phyloP scores from a whole-genome alignment of 2,329 filamentous ascomycete genomes.

The Cryphonectria naterciae region DNA sequence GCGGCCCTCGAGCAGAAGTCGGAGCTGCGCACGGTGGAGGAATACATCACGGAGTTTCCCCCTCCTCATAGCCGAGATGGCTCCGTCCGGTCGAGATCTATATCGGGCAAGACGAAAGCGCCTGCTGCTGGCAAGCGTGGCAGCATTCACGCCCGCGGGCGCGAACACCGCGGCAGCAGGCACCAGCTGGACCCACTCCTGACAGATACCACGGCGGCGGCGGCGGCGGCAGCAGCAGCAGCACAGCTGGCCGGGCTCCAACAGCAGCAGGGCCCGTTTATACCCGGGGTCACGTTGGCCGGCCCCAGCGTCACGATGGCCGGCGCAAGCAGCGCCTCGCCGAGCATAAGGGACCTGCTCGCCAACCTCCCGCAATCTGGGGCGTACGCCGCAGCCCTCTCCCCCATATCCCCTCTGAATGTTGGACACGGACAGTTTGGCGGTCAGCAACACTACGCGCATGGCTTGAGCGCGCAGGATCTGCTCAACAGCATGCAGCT shows the following conservation, averaged over 20 bases:
- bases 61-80: conserved; percentile 57
- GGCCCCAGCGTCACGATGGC: conserved; percentile 46
- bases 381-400: conserved; percentile 50
- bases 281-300: conserved; percentile 42
- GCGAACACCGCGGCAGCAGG: conserved; percentile 36
- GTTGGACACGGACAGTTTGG: conserved; percentile 40
- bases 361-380: conserved; percentile 43
- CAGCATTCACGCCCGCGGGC: conserved; percentile 38
- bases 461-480: conserved; percentile 54
- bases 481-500: conserved; percentile 43
- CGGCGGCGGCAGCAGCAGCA: neutral
- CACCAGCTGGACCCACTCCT: conserved; percentile 44
- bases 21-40: conserved; percentile 90
- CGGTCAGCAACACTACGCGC: conserved; percentile 41
- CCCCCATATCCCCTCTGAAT: conserved; percentile 57
- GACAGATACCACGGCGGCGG: conserved; percentile 39
- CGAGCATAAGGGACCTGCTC: conserved; percentile 46
- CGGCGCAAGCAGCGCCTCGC: conserved; percentile 46
- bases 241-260: conserved; percentile 43
- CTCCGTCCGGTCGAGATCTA: conserved; percentile 25
- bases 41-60: conserved; percentile 82
- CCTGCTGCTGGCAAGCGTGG: conserved; percentile 41
- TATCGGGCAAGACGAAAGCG: conserved; percentile 40
- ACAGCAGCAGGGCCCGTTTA: conserved; percentile 48
- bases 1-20: conserved; percentile 86